Conservation (phyloP, 2,329 filamentous ascomycete genomes). For the Stenocarpella maydis region DNA sequence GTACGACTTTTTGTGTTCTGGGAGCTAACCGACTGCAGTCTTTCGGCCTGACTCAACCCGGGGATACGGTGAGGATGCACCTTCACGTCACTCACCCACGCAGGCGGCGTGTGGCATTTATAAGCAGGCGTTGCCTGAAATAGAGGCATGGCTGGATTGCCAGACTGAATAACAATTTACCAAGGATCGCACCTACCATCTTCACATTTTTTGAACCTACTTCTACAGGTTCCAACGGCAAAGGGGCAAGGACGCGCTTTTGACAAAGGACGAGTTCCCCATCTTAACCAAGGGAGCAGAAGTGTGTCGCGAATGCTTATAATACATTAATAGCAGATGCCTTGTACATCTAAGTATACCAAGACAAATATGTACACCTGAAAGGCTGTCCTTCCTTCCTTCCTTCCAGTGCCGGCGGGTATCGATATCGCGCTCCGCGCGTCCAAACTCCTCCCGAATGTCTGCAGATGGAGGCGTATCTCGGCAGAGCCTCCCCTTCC, state of each 20-base stretch:
- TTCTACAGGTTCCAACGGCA: not conserved
- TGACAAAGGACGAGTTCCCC: not conserved
- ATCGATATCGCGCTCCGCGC: slow-evolving; percentile 27
- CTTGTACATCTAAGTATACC: slow-evolving; percentile 27
- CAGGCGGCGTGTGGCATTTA: not conserved
- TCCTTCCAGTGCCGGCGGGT: slow-evolving; percentile 28
- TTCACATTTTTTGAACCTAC: not conserved
- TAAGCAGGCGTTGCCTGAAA: not conserved
- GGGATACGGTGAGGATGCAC: not conserved
- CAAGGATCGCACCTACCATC: not conserved
- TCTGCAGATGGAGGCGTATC: not conserved
- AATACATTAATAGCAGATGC: slow-evolving; percentile 32
- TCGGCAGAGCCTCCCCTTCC: slow-evolving; percentile 4
- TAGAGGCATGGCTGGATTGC: no score
- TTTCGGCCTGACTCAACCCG: slow-evolving; percentile 5
- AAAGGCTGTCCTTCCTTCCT: slow-evolving; percentile 19
- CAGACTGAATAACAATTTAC: not conserved
- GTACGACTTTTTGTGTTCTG: not conserved
- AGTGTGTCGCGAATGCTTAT: not conserved
- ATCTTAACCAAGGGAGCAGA: not conserved
- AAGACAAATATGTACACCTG: slow-evolving; percentile 20
- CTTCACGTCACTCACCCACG: not conserved
- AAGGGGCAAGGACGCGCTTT: not conserved
- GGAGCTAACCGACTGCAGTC: not conserved
- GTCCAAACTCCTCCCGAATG: slow-evolving; percentile 29